Base-by-base conservation (phyloP, 768 basidiomycete species). In the Crassisporium funariophilum region DNA sequence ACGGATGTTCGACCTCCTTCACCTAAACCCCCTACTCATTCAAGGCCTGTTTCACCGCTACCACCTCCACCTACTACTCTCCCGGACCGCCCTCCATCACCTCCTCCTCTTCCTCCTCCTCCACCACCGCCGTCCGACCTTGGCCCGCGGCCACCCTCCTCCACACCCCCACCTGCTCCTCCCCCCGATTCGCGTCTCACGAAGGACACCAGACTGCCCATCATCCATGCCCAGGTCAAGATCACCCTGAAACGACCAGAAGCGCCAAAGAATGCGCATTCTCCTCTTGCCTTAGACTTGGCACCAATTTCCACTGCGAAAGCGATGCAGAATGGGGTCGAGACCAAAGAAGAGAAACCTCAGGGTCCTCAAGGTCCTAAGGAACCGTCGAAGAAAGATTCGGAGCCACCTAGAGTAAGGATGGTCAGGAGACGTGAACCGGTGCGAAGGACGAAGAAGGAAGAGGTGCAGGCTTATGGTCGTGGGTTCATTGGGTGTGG, bases 401-500 rank as follows among this genome's bases (percentile, higher is more conserved):
- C 52, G 5, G 63, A 63, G 15, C 49, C 47, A 15, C 52, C 59
- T 15, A 65, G 66, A 46, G 47, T 58, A 25, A 48, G 40, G 12
- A 47, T 39, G 16, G 15, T 62, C 21, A 68, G 66, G 46, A 75
- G 68, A 52, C 76, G 74, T 13, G 70, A 69, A 23, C 72, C 71
- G 1, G 65, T 74, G 7, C 73, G 74, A 21, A 74, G 87, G 43
- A 69, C 84, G 8, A 67, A 72, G 25, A 79, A 85, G 51, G 79
- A 87, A 47, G 91, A 93, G 55, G 64, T 75, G 52, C 71, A 74
- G 35, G 83, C 80, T 0, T 92, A 89, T 61, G 84, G 86, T 24
- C 75, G 79, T 45, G 65, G 64, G 12, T 89, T 93, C 57, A 68
- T 71, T 27, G 85, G 91, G 4, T 85, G 86, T 65, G 87, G 88